phyloP scores from a whole-genome alignment of 306 rosid genomes.

The Prunus mongolica region DNA sequence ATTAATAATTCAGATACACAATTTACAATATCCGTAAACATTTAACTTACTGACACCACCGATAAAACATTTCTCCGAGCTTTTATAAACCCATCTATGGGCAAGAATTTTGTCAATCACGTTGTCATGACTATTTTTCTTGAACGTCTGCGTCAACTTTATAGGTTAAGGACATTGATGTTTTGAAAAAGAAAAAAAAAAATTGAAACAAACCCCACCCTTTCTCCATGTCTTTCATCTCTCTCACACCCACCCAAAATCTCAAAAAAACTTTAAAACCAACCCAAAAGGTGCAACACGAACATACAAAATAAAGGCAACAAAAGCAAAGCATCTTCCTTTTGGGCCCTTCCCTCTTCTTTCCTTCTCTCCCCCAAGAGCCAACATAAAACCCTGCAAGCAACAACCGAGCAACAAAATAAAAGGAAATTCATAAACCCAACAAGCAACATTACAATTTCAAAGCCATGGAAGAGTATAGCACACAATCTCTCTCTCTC shows the following conservation, averaged over 20 bases:
- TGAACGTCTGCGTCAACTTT: not conserved
- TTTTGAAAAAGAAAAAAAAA: not conserved
- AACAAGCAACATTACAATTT: not conserved
- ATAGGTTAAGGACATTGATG: not conserved
- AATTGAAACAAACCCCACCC: not conserved
- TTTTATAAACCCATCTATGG: too few species aligned
- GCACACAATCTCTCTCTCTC: not conserved
- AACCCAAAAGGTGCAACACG: not conserved
- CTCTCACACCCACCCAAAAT: not conserved
- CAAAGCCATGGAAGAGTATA: slow-evolving; percentile 29
- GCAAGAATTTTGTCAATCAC: not conserved
- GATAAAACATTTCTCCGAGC: too few species aligned
- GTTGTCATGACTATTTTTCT: not conserved
- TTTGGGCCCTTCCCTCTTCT: not conserved
- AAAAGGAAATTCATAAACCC: slow-evolving; percentile 1
- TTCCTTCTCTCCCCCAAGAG: not conserved
- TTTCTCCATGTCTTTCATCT: not conserved
- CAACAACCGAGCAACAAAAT: not conserved
- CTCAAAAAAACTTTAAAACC: not conserved
- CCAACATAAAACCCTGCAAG: not conserved
- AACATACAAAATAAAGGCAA: not conserved
- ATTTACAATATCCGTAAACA: too few species aligned
- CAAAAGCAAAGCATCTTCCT: slow-evolving; percentile 27
- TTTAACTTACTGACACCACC: too few species aligned
- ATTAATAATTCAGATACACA: too few species aligned